These are phyloP conservation scores for Dendryphion nanum DNA, from an alignment of 2,329 filamentous ascomycete genomes.

Conservation along the genomic window DNA sequence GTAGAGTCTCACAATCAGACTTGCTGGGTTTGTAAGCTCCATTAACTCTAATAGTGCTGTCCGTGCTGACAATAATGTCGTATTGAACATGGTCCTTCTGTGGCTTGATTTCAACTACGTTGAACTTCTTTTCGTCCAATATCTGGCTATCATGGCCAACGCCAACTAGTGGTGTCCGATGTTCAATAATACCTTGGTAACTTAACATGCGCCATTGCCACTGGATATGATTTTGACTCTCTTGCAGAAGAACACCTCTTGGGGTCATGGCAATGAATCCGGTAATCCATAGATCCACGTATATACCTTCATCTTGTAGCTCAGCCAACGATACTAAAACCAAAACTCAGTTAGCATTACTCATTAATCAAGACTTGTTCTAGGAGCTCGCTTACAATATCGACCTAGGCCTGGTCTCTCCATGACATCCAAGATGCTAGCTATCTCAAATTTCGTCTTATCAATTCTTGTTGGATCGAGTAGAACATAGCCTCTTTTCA, in stretches of 20 bases:
- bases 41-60: conserved; percentile 25
- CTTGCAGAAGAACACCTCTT: conserved; percentile 41
- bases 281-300: conserved; percentile 40
- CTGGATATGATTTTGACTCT: conserved; percentile 44
- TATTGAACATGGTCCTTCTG: conserved; percentile 17
- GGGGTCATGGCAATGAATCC: conserved; percentile 42
- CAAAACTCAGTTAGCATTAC: too few species aligned
- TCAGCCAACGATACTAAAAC: too few species aligned
- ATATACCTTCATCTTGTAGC: conserved; percentile 25
- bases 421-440: conserved; percentile 46
- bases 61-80: conserved; percentile 42
- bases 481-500: conserved; percentile 44
- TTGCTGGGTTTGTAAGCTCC: conserved; percentile 27
- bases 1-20: conserved; percentile 39
- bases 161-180: conserved; percentile 28
- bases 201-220: conserved; percentile 45
- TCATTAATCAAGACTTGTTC: too few species aligned
- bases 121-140: conserved; percentile 33
- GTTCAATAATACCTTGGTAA: conserved; percentile 29
- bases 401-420: conserved; percentile 39
- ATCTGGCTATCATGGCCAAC: conserved; percentile 46
- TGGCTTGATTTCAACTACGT: conserved; percentile 1
- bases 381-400: conserved; percentile 29
- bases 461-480: conserved; percentile 38
- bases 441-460: conserved; percentile 26